Evolutionary conservation across 2,329 filamentous ascomycete genomes (phyloP), one percentile per base, ranked within the genome.

Genomic region (Bipolaris gigantea): DNA sequence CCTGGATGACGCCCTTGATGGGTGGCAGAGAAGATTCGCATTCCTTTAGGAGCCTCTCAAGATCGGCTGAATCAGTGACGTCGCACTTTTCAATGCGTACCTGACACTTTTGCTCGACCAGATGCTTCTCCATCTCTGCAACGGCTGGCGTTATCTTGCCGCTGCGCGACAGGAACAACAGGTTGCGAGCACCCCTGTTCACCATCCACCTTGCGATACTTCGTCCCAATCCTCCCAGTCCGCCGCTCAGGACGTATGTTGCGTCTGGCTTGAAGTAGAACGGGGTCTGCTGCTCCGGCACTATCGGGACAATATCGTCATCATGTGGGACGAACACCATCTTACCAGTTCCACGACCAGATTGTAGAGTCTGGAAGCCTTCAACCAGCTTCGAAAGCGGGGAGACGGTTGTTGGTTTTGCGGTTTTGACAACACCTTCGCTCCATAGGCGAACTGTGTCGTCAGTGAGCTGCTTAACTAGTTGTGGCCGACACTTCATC

Each of bases 271-370:
- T 45, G 16, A 52, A 39, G 16, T 10, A 25, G 25, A 27, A 34
- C 27, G 36, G 42, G 4, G 32, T 13, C 23, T 38, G 48, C 39
- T 36, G 32, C 39, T 34, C 19, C 7, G 48, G 36, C 15, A 42
- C 48, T 3, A 48, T 50, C 2, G 43, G 43, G 32, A 27, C 18
- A 3, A 52, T 44, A 56, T 52, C 15, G 75, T 59, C 50, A 8
- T 45, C 35, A 2, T 48, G 51, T 33, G 50, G 56, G 4, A 36
- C 48, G 7, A 61, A 55, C 9, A 77, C 59, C 2, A 77, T 59
- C 59, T 78, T 78, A 6, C 76, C 75, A 42, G 27, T 47, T 23
- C 25, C 27, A 34, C 43, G 43, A 25, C 43, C 43, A 10, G 43
- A 46, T 15, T 36, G 43, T 10, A 46, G 21, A 23, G 43, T 46